Base-by-base conservation (phyloP, 805 yeast species). In the Pichia cephalocereana region DNA sequence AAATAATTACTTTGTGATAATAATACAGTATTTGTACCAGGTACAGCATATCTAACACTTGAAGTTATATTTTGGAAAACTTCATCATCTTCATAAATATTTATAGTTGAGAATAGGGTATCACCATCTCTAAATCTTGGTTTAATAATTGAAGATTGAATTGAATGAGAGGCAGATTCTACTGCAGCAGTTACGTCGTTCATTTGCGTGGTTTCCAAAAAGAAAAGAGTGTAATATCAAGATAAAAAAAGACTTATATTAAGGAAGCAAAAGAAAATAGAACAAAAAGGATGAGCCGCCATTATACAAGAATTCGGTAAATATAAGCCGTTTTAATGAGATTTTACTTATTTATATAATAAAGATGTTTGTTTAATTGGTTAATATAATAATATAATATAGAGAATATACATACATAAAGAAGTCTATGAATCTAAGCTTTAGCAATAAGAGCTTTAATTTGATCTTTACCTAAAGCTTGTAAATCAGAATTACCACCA, bases 401-500 rank as follows among this genome's bases (percentile, higher is more conserved):
- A 30, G 32, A 30, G 32, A 30, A 6, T 10, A 12, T 10, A 30
- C 6, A 30, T 30, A 30, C n/a, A n/a, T n/a, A 30, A 6, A 30
- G 5, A 30, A 30, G 12, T 11, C 9, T 30, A 12, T 30, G 4
- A 6, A 12, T 30, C 14, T 30, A 30, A 30, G 32, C 32, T 8
- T 28, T 32, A 9, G 31, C 32, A 27, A 40, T 40, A 4, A 40
- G 49, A 12, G 47, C 43, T 41, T 49, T 47, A 19, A 62, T 48
- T n/a, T 49, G 47, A 18, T 50, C 42, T 42, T 66, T 58, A 26
- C 80, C 72, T 56, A 90, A 75, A 46, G 76, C 72, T 69, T 89
- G 95, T 54, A 91, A 71, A 57, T 87, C 96, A 38, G 90, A 82
- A 76, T 89, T 87, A 53, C 99, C 99, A 52, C 99, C 99, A 61